Evolutionary conservation across 805 yeast species (phyloP), one percentile per base, ranked within the genome.

Genomic region (Candida namnaoensis): DNA sequence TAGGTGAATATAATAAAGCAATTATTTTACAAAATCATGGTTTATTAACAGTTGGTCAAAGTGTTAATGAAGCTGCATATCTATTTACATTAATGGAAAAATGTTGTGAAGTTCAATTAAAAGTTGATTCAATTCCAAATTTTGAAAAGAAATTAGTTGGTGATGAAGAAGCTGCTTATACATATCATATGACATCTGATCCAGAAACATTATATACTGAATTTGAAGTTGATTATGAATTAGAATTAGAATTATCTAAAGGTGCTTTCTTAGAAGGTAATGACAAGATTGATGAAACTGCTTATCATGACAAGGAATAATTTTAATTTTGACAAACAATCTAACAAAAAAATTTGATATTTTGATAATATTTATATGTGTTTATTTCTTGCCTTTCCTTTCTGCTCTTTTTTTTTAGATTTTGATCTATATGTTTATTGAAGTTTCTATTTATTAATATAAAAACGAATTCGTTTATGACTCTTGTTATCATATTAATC

Each of bases 21-120:
- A 69, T 77, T 38, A 78, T 82, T 47, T 63, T 82, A 48, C 82
- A 75, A 57, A 82, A 82, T 65, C 91, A 82, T 56, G 90, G 91
- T 27, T 67, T 82, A 32, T 58, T 82, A 50, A 82, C 88, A 2
- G 82, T 77, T 6, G 91, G 90, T 25, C 47, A 60, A 34, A 81
- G 86, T 6, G 80, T 82, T 11, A 88, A 80, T 52, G 88, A 80
- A 60, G 88, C 90, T 10, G 87, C 87, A 3, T 76, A 74, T 54
- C 56, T 80, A 43, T 82, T 74, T 60, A 68, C 78, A 1, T 57
- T 78, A 40, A 68, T 81, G 76, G 90, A 82, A 55, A 69, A 73
- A 50, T 54, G 72, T 9, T 82, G 90, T 55, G 72, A 79, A 53
- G 72, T 72, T n/a, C 90, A 82, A 60, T 58, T 82, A 53, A 57